Base-by-base conservation (phyloP, 805 yeast genomes). In the Soucietia sequanensis region DNA sequence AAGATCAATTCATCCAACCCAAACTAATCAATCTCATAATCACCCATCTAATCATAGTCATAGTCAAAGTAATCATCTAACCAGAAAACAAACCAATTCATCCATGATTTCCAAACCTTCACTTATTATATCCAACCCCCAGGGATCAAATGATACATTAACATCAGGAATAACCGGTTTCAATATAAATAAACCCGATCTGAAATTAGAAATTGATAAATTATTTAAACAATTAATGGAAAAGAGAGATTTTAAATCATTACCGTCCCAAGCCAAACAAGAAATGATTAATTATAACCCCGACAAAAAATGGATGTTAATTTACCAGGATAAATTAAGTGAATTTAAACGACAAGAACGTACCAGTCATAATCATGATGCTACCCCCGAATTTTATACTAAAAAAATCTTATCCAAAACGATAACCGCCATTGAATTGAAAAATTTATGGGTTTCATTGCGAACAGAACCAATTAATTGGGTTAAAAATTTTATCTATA, bases 221-320 rank as follows among this genome's bases (percentile, higher is more conserved):
- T 67, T 84, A 77, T 89, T 87, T 54, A 72, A 78, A 35, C 89
- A 83, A 39, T 75, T 90, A 41, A 84, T 90, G 91, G 81, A 77
- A 34, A 79, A 80, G 47, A 76, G 96, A 50, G 95, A 90, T 55
- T 84, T 87, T 60, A 78, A 68, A 32, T 68, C 74, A 23, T 63
- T 84, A 21, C 86, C 96, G 0, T 77, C 76, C 17, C 76, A 75
- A 33, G 95, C 93, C 3, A 80, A 81, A 45, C 74, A 69, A 37
- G 93, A 86, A 52, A 80, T 91, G 84, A 70, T 78, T 50, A 75
- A 74, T 46, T 89, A 84, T 53, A 76, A 84, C 27, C 65, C 77
- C 0, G 86, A 83, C 31, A 86, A 88, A 49, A 91, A 91, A 60
- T 89, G 96, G 95, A 80, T 86, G 82, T 71, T 90, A 45, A 82